Conservation (phyloP, 1,139 yeast genomes). For the Arxiozyma slooffiae region DNA sequence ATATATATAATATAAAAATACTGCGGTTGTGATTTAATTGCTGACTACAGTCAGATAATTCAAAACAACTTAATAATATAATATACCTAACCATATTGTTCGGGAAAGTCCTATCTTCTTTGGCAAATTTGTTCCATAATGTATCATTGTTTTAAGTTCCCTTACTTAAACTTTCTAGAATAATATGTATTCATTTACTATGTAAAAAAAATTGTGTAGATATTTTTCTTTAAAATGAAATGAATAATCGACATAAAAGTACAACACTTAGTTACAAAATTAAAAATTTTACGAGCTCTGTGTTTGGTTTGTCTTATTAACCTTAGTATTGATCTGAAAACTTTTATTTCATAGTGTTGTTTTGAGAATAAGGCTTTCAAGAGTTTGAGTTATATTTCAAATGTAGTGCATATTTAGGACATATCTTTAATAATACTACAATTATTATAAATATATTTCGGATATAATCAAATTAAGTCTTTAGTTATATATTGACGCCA, state of each 20-base stretch:
- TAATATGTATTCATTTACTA: constrained; percentile 8
- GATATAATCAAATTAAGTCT: not conserved
- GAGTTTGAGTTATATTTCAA: too few species aligned
- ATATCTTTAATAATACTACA: too few species aligned
- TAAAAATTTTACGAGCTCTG: too few species aligned
- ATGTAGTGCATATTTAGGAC: not conserved
- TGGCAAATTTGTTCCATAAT: constrained; percentile 3
- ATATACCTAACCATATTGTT: constrained; percentile 19
- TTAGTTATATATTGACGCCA: constrained; percentile 7
- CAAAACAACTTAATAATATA: constrained; percentile 10
- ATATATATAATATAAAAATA: constrained; percentile 13
- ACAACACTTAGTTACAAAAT: too few species aligned
- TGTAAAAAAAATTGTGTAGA: too few species aligned
- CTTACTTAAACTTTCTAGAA: constrained; percentile 5
- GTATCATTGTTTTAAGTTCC: not conserved
- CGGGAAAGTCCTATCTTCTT: constrained; percentile 11
- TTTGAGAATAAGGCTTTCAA: too few species aligned
- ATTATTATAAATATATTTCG: too few species aligned
- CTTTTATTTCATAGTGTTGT: too few species aligned
- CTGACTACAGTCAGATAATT: constrained; percentile 10
- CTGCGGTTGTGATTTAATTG: constrained; percentile 17
- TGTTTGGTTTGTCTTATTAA: too few species aligned
- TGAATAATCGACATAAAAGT: too few species aligned
- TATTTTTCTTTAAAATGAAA: too few species aligned
- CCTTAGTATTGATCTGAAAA: too few species aligned